Evolutionary conservation across 306 rosid genomes (phyloP).

Genomic region (Neltuma alba): DNA sequence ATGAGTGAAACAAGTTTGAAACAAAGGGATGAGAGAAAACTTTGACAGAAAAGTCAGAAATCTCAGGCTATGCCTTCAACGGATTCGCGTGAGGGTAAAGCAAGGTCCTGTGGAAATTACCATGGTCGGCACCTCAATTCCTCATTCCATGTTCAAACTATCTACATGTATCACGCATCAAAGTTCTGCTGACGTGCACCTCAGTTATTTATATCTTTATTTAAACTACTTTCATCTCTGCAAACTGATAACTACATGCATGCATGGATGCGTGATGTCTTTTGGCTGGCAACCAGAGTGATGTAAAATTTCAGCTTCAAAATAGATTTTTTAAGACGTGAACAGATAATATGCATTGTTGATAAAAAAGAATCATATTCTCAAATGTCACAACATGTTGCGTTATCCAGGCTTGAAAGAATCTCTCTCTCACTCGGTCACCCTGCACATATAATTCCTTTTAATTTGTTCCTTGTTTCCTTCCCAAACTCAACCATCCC

Average conservation of each 20-base stretch:
- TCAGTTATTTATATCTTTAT: neutral
- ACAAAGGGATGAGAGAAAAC: neutral
- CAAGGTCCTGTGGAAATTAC: constrained; percentile 6
- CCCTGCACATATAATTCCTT: constrained; percentile 21
- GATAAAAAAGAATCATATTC: constrained; percentile 56
- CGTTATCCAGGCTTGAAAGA: constrained; percentile 37
- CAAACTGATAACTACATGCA: neutral
- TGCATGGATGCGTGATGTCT: neutral
- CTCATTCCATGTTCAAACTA: neutral
- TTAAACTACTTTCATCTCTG: neutral
- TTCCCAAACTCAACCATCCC: constrained; percentile 40
- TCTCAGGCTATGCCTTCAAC: neutral
- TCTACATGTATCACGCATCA: neutral
- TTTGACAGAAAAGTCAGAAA: constrained; percentile 48
- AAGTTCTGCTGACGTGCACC: neutral
- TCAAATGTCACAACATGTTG: constrained; percentile 38
- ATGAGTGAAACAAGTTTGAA: neutral
- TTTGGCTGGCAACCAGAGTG: neutral
- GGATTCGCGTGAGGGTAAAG: neutral
- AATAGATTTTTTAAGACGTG: neutral
- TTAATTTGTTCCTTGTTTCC: constrained; percentile 40
- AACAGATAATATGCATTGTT: constrained; percentile 34
- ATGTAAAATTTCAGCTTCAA: constrained; percentile 5
- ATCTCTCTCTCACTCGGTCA: neutral
- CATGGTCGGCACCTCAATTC: constrained; percentile 13